Base-by-base conservation (phyloP, 2,329 filamentous ascomycete genomes). In the Blastomyces emzantsi region DNA sequence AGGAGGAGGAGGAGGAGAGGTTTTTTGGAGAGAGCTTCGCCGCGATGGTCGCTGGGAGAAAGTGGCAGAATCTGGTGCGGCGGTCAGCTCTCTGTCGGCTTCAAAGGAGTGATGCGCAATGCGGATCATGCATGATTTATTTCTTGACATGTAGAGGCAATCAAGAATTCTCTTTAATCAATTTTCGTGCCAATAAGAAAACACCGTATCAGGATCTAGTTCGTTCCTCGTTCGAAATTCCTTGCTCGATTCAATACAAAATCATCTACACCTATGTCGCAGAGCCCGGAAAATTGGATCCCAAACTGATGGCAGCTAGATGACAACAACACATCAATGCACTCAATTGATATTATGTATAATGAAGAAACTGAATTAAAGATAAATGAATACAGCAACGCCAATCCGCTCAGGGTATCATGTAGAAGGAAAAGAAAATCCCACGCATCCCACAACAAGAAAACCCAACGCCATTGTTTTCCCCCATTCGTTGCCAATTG, bases 21-120 rank as follows among this genome's bases (percentile, higher is more conserved):
- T 39, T 56, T 47, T 59, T 25, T 47, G 57, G 57, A 45, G 57
- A 59, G 41, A 59, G 58, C 58, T 49, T 60, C 39, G 22, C 6
- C 49, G 11, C 19, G 39, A 49, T 47, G 47, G 39, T 51, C 41
- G 49, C 58, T 11, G 25, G 6, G 3, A 41, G 56, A 59, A 59
- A 1, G 41, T 9, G 58, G 58, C 58, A 60, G 58, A 60, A 60
- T 60, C 7, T 49, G 41, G 41, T 9, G 36, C 43, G 28, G 43
- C 41, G 58, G 58, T 60, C 58, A 60, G 43, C 9, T 19, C 17
- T 6, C 15, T n/a, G 43, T 19, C 41, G 19, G 41, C 49, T 22
- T 36, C 7, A 36, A 9, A 36, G 13, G 5, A 25, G 49, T 51
- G 11, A 5, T 28, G 22, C 22, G 3, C 22, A 17, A 3, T 25